Base-by-base conservation (phyloP, 2,329 filamentous ascomycete genomes). In the Microdochium bolleyi region DNA sequence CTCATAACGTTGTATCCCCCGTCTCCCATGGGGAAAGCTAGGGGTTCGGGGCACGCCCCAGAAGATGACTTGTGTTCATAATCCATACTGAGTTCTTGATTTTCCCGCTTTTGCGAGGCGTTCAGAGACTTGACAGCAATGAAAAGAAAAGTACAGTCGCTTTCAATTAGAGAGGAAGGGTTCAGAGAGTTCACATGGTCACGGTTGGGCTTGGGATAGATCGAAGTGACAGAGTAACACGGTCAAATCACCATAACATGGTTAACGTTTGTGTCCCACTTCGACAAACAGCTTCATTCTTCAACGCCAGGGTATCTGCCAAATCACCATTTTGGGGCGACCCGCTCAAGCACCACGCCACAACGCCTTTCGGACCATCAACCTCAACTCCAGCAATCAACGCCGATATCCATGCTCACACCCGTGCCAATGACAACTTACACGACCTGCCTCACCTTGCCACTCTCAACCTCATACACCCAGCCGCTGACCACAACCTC, bases 401-500 rank as follows among this genome's bases (percentile, higher is more conserved):
- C 30, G 30, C 30, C 30, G n/a, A 34, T 14, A 14, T 14, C 30
- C 30, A 34, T 34, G 30, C 30, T 34, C 30, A 8, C 34, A 38
- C 46, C 8, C 46, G 46, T 22, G 7, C 34, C 34, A 5, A 8
- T 9, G 3, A 9, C 34, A 4, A 38, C 14, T 58, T 57, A 78
- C 44, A 73, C 70, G 49, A 84, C 70, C 52, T 69, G 72, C 57
- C 71, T 75, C 49, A 78, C 76, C 66, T 74, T 84, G 0, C 88
- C 88, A 1, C 80, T 89, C 72, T 88, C 82, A 44, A 92, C 85
- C 61, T 91, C 84, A 69, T 91, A 92, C 2, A 92, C 70, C 80
- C 87, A 92, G 1, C 88, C 88, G 5, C 79, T 87, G 48, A 92
- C 75, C 0, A 70, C 69, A 3, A 88, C 77, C 24, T 70, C 70